Percentiles rank a stretch among this genome's conserved stretches.
Evolutionary conservation across 2,329 filamentous ascomycete species (phyloP).

Genomic region (Aspergillus neotritici): DNA sequence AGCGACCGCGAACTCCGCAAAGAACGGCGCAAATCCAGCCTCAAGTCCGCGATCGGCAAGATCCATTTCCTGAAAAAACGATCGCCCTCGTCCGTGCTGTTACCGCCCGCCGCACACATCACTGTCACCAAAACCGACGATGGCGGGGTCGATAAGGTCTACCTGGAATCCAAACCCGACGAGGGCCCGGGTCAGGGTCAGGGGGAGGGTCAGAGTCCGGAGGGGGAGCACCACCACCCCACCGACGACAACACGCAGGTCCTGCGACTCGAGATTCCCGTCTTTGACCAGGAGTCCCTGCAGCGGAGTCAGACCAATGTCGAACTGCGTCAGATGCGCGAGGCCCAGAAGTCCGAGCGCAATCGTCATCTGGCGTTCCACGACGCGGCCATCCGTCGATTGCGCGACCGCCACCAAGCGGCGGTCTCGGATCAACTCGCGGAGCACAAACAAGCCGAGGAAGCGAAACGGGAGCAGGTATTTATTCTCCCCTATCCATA

Average conservation of each 20-base stretch:
- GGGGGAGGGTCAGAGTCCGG: too few relatives aligned
- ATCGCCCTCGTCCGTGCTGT: constrained; percentile 22
- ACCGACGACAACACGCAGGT: constrained; percentile 14
- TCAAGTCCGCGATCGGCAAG: constrained; percentile 32
- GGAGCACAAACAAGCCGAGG: constrained; percentile 28
- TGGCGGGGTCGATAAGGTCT: constrained; percentile 31
- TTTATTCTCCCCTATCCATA: not conserved
- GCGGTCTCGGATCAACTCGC: constrained; percentile 25
- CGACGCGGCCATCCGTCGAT: constrained; percentile 24
- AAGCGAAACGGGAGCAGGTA: constrained; percentile 38
- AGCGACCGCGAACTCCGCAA: constrained; percentile 18
- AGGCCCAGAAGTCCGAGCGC: constrained; percentile 26
- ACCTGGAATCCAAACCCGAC: constrained; percentile 20
- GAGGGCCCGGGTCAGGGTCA: not conserved
- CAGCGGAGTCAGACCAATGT: constrained; percentile 31
- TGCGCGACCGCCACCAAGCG: constrained; percentile 27
- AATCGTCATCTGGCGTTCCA: constrained; percentile 33
- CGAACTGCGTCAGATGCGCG: constrained; percentile 26
- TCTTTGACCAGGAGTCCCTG: constrained; percentile 31
- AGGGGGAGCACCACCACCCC: constrained; percentile 1
- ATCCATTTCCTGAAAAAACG: constrained; percentile 33
- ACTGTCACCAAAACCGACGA: constrained; percentile 20
- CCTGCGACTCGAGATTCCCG: constrained; percentile 28
- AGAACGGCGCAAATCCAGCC: constrained; percentile 26
- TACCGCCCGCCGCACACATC: constrained; percentile 26